Base-by-base conservation (phyloP, 345 rosid species). In the Bretschneidera sinensis region DNA sequence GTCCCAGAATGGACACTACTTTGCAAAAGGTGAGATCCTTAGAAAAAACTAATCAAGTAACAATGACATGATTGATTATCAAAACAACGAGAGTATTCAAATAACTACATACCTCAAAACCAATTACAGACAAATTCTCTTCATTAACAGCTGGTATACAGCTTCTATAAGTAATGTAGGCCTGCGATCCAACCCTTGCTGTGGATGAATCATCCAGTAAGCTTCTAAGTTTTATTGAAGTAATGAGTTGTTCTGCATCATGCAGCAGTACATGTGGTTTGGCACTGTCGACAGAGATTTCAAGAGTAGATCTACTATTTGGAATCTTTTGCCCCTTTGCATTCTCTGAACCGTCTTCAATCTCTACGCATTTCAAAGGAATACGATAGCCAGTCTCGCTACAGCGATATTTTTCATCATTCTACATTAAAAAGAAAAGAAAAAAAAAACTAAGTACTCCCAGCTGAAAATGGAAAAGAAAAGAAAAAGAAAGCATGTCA, bases 321-420 rank as follows among this genome's bases (percentile, higher is more conserved):
- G 71, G 72, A 56, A 76, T 51, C 18, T 81, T 79, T 57, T 76
- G 60, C 31, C 48, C 63, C 52, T 60, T 72, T 55, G 47, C 75
- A 55, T 47, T 68, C 14, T 67, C 56, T 15, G 64, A 24, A 58
- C 18, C 57, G 55, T 61, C 75, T 62, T 63, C 69, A 33, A 49
- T 69, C 70, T 80, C 86, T 64, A 79, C 72, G 68, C 97, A 92
- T 76, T 80, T 85, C 24, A 92, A 72, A 51, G 95, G 92, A 74
- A 92, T 87, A 0, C 95, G 95, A 73, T 92, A 89, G 20, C 97
- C 92, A 0, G 97, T 92, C 83, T 89, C 98, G 69, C 98, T 89
- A 63, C 98, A 92, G 17, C 90, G 90, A 73, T 81, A 89, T 62
- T 83, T 84, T 20, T 71, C 77, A 65, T 81, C 83, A 61, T 74